phyloP scores from a whole-genome alignment of 164 flowering plant genomes.

The Aristolochia californica region DNA sequence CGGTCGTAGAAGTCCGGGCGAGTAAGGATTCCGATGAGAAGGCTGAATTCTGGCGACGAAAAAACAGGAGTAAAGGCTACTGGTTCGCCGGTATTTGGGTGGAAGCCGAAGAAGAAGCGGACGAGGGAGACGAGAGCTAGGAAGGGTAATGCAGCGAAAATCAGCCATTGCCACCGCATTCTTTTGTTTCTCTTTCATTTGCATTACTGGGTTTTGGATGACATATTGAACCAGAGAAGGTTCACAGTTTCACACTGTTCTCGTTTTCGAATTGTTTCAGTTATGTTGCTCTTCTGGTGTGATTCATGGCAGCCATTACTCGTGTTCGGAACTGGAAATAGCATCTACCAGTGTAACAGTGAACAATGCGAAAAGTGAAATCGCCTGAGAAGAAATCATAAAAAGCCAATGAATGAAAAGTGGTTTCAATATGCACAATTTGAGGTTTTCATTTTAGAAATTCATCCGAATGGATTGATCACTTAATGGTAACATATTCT shows the following conservation, averaged over 20 bases:
- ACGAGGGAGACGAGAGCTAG: constrained; percentile 17
- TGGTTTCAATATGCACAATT: too few relatives aligned
- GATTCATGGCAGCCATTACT: background rate
- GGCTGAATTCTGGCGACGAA: constrained; percentile 24
- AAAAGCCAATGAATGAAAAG: too few relatives aligned
- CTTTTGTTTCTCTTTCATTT: background rate
- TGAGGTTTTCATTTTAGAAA: too few relatives aligned
- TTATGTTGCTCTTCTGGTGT: background rate
- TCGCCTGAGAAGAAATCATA: too few relatives aligned
- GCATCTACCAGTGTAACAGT: background rate
- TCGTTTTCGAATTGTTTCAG: background rate
- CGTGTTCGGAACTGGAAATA: background rate
- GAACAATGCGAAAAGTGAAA: background rate
- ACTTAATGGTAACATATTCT: too few relatives aligned
- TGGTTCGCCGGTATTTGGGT: constrained; percentile 1
- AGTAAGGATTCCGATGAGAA: constrained; percentile 49
- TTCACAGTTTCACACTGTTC: constrained; percentile 4
- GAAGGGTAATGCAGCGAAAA: constrained; percentile 16
- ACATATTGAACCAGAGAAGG: too few relatives aligned
- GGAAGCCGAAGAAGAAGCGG: constrained; percentile 14
- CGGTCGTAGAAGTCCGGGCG: constrained; percentile 38
- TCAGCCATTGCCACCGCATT: background rate
- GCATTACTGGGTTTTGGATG: too few relatives aligned
- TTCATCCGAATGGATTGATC: too few relatives aligned
- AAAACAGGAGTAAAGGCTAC: background rate